Conservation (phyloP, 495 filamentous ascomycete species). For the Annulohypoxylon moriforme region DNA sequence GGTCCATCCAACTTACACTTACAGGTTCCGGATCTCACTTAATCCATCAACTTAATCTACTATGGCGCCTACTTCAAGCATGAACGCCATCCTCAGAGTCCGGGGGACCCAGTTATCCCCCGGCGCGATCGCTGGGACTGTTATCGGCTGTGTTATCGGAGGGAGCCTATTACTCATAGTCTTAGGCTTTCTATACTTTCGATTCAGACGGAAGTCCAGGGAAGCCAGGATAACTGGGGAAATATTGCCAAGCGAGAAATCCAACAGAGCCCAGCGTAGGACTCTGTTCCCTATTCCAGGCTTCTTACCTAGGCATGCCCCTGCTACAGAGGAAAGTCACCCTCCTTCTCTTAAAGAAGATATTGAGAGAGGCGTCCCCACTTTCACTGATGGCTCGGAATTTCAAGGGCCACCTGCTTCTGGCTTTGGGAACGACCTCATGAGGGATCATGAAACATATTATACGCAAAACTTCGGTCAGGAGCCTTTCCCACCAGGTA, state of each 20-base stretch:
- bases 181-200: constrained; percentile 50
- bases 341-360: constrained; percentile 37
- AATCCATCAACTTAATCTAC: constrained; percentile 10
- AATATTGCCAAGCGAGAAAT: constrained; percentile 32
- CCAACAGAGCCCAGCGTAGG: constrained; percentile 22
- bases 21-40: constrained; percentile 29
- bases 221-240: constrained; percentile 31
- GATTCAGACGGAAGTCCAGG: constrained; percentile 41
- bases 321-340: constrained; percentile 7
- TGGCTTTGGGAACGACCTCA: constrained; percentile 32
- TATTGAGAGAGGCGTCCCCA: constrained; percentile 29
- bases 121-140: constrained; percentile 48
- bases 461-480: constrained; percentile 28
- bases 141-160: constrained; percentile 47
- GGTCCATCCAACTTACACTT: constrained; percentile 2
- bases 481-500: constrained; percentile 38
- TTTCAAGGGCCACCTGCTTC: constrained; percentile 30
- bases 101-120: constrained; percentile 42
- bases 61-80: constrained; percentile 30
- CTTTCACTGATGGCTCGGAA: constrained; percentile 18
- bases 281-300: constrained; percentile 30
- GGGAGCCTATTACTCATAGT: constrained; percentile 45
- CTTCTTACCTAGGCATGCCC: constrained; percentile 26
- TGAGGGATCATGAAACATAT: constrained; percentile 32
- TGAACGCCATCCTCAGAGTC: constrained; percentile 26